Conservation (phyloP, 2,329 filamentous ascomycete species). For the Curvularia sp. region DNA sequence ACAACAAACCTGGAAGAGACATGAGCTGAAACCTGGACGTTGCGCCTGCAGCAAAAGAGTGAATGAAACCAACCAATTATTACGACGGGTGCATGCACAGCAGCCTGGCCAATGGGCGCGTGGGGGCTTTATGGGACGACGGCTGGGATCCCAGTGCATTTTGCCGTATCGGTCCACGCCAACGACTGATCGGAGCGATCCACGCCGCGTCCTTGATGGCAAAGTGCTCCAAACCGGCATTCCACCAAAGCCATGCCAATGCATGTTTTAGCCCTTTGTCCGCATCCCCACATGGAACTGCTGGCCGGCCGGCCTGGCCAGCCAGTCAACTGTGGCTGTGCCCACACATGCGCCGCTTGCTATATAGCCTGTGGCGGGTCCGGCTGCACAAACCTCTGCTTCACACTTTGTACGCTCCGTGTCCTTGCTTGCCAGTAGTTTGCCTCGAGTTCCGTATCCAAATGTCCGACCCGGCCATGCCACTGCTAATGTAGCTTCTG, state of each 20-base stretch:
- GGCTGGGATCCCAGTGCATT: slow-evolving; percentile 36
- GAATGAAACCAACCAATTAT: slow-evolving; percentile 42
- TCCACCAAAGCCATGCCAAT: neutral
- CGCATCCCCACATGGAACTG: neutral
- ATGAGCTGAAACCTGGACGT: slow-evolving; percentile 41
- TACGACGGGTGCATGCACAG: slow-evolving; percentile 21
- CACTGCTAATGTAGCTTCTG: neutral
- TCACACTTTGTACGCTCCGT: no score
- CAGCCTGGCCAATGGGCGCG: slow-evolving; percentile 34
- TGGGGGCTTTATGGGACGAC: slow-evolving; percentile 23
- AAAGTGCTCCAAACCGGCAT: slow-evolving; percentile 15
- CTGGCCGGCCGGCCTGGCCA: no score
- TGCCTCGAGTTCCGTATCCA: slow-evolving; percentile 4
- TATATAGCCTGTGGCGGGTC: no score
- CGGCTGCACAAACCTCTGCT: no score
- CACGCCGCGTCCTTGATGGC: slow-evolving; percentile 20
- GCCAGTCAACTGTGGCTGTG: slow-evolving; percentile 7
- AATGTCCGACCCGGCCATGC: slow-evolving; percentile 3
- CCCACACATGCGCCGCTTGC: slow-evolving; percentile 7
- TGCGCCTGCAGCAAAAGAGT: slow-evolving; percentile 28
- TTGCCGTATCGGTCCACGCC: slow-evolving; percentile 31
- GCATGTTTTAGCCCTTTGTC: slow-evolving; percentile 1
- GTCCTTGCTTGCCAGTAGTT: neutral
- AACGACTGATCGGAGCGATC: slow-evolving; percentile 35
- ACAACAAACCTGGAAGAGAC: slow-evolving; percentile 48